Evolutionary conservation across 805 yeast species (phyloP).

Genomic region (Yarrowia osloensis): DNA sequence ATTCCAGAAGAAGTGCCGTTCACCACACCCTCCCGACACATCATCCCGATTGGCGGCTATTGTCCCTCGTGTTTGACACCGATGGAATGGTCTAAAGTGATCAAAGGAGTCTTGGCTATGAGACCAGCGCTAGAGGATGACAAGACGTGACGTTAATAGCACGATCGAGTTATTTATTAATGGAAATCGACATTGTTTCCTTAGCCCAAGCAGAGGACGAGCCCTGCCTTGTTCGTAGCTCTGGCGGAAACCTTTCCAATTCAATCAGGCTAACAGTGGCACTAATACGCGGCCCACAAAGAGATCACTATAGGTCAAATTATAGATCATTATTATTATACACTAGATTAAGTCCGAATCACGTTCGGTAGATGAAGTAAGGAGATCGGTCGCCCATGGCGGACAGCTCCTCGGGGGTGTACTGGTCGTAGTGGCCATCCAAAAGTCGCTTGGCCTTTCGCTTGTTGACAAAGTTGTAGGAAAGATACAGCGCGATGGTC

Average conservation of each 20-base stretch:
- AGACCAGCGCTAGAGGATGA: neutral
- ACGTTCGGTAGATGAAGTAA: constrained; percentile 11
- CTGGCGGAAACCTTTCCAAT: no score
- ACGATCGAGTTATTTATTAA: neutral
- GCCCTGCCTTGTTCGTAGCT: no score
- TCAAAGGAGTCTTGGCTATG: constrained; percentile 2
- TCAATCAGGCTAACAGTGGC: no score
- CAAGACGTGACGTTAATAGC: neutral
- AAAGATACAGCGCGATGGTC: neutral
- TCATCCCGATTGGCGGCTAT: constrained; percentile 7
- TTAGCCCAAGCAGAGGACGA: no score
- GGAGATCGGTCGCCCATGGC: constrained; percentile 28
- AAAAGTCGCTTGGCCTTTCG: constrained; percentile 24
- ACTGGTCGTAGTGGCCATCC: constrained; percentile 22
- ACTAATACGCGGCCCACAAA: no score
- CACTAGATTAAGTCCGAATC: neutral
- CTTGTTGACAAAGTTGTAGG: constrained; percentile 25
- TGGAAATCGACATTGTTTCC: no score
- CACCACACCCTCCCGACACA: neutral
- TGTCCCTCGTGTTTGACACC: neutral
- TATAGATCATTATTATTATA: neutral
- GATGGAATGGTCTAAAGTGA: constrained; percentile 20
- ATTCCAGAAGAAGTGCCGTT: neutral
- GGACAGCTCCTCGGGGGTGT: constrained; percentile 26
- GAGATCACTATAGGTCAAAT: neutral